These are phyloP conservation scores for Phytophthora litchii DNA, from an alignment of 352 stramenopile species.

Conservation along the genomic window DNA sequence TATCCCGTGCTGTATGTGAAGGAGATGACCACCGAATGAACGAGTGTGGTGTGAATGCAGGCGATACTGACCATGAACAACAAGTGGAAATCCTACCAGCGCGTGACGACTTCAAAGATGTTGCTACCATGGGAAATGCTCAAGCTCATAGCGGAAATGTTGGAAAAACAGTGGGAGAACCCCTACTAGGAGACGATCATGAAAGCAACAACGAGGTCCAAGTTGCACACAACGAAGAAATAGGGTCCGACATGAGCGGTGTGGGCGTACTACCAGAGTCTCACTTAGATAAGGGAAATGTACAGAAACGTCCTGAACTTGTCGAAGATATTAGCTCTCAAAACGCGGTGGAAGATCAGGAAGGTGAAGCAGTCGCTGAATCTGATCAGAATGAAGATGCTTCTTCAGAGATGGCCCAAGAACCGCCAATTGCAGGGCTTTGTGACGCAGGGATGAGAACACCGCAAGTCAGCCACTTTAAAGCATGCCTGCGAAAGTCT, in stretches of 20 bases:
- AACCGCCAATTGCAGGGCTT: slow-evolving; percentile 44
- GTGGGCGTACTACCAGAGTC: background rate
- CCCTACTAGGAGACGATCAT: no score
- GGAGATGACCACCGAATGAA: background rate
- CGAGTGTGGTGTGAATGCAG: background rate
- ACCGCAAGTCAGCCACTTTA: slow-evolving; percentile 58
- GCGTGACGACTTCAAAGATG: background rate
- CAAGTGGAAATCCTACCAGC: background rate
- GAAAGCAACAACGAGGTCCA: background rate
- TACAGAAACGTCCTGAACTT: background rate
- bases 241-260: background rate
- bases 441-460: slow-evolving; percentile 61
- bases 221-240: background rate
- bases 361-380: background rate
- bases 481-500: slow-evolving; percentile 55
- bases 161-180: background rate
- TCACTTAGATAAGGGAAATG: background rate
- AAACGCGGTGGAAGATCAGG: background rate
- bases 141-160: background rate
- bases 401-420: slow-evolving; percentile 5
- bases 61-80: background rate
- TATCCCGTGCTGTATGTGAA: background rate
- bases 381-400: slow-evolving; percentile 2
- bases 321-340: background rate
- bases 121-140: background rate